Base-by-base conservation (phyloP, 768 basidiomycete genomes). In the Lentinus brumalis region DNA sequence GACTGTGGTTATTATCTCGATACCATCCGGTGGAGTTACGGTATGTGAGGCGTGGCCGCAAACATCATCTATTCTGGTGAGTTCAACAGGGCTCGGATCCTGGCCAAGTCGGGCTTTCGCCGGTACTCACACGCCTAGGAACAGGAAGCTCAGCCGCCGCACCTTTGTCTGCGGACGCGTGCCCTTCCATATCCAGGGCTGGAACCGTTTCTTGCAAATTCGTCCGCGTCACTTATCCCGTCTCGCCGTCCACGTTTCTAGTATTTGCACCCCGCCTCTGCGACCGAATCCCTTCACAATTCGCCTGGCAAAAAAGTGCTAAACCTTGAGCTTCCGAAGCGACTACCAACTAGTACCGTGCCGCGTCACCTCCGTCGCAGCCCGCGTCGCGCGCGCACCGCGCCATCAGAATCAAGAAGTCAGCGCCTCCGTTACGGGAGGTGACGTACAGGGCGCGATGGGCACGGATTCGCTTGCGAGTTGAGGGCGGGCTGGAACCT, bases 401-500 rank as follows among this genome's bases (percentile, higher is more conserved):
- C 7, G 21, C 46, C 46, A 49, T 49, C 46, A 49, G 46, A 49
- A 49, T 26, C 9, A 26, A 6, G 7, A 35, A 11, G 35, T 35
- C 35, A 15, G 46, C 29, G 46, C 10, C 5, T 14, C 46, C 44
- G 26, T 49, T 30, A 49, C 46, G 46, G 44, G 12, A 49, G 10
- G 26, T 49, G 46, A 49, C 46, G 46, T 49, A 49, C 46, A 49
- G 46, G 29, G 46, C 46, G 46, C 46, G 46, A 49, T 21, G 46
- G 46, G 21, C 18, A 26, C 46, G 46, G 46, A 18, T 49, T 49
- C 21, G 18, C 46, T 26, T 16, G 12, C 12, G 26, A 16, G 11
- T 41, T 18, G 42, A n/a, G 44, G 16, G 44, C n/a, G 44, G 15
- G 8, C 15, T 8, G 44, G 15, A 16, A 18, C 44, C 16, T 45